phyloP scores from a whole-genome alignment of 2,329 filamentous ascomycete genomes.

The Cercospora sp. region DNA sequence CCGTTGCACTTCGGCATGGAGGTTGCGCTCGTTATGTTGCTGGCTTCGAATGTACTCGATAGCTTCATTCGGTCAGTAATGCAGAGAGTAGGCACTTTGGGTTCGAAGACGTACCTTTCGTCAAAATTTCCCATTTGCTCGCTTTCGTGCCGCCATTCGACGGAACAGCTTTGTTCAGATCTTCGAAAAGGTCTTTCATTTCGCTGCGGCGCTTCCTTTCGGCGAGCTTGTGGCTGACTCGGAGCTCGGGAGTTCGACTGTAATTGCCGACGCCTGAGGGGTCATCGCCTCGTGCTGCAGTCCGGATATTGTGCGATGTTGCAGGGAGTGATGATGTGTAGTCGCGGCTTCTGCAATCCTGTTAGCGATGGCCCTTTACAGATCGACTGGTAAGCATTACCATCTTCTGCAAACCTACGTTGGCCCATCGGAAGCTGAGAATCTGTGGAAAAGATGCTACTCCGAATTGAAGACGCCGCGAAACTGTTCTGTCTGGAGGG shows the following conservation, averaged over 20 bases:
- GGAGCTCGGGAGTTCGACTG: constrained; percentile 76
- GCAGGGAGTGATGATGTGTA: constrained; percentile 72
- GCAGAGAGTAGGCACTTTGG: not conserved
- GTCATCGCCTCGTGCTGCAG: constrained; percentile 60
- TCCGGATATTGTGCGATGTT: constrained; percentile 70
- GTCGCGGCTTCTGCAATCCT: constrained; percentile 43
- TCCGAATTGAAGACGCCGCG: constrained; percentile 74
- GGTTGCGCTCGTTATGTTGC: constrained; percentile 43
- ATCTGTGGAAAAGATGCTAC: constrained; percentile 75
- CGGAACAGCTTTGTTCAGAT: constrained; percentile 74
- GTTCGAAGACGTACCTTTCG: constrained; percentile 65
- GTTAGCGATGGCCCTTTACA: constrained; percentile 9
- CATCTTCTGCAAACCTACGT: constrained; percentile 66
- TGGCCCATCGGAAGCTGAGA: constrained; percentile 72
- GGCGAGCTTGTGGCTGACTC: constrained; percentile 81
- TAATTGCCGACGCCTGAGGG: constrained; percentile 68
- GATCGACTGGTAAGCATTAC: constrained; percentile 31
- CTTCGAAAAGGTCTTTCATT: constrained; percentile 86
- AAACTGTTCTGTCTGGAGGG: constrained; percentile 73
- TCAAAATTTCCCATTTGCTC: constrained; percentile 86
- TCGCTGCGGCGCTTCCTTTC: constrained; percentile 81
- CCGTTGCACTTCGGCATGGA: constrained; percentile 44
- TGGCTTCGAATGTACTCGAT: constrained; percentile 52
- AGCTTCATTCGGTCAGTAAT: constrained; percentile 38
- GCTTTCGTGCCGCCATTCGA: constrained; percentile 81